A percentile compares a stretch with the other conserved stretches of the same genome.
Conservation (phyloP, 129 eudicot species). For the Chrysanthemum seticuspe region DNA sequence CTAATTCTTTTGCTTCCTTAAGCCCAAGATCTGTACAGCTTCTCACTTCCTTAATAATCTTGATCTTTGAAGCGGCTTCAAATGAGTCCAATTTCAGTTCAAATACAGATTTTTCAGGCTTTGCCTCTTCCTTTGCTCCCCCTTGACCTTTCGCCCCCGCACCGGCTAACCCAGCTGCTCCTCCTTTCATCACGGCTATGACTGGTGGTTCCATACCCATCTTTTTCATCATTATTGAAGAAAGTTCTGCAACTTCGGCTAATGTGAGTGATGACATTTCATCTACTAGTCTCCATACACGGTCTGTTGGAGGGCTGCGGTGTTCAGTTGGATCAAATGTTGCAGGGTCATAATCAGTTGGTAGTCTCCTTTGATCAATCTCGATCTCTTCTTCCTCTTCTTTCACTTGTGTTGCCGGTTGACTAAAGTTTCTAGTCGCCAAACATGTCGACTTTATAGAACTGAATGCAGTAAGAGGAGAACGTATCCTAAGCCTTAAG, state of each 20-base stretch:
- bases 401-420: conserved; percentile 53
- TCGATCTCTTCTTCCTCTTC: conserved; percentile 71
- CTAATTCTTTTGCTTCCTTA: conserved; percentile 87
- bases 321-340: conserved; percentile 81
- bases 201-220: too few species aligned
- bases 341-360: conserved; percentile 87
- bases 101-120: conserved; percentile 67
- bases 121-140: conserved; percentile 52
- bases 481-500: conserved; percentile 37
- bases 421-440: conserved; percentile 41
- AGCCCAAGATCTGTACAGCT: conserved; percentile 75
- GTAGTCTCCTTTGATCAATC: conserved; percentile 79
- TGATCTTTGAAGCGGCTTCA: conserved; percentile 52
- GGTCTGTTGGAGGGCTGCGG: conserved; percentile 89
- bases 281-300: conserved; percentile 88
- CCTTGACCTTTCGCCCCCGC: conserved; percentile 33
- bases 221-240: too few species aligned
- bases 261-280: conserved; percentile 33
- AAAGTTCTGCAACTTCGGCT: too few species aligned
- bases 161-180: too few species aligned
- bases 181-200: too few species aligned
- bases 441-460: conserved; percentile 29
- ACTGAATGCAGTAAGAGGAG: conserved; percentile 21
- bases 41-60: conserved; percentile 64
- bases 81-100: conserved; percentile 74